Conservation (phyloP, 2,329 filamentous ascomycete genomes). For the Pseudogymnoascus destructans region DNA sequence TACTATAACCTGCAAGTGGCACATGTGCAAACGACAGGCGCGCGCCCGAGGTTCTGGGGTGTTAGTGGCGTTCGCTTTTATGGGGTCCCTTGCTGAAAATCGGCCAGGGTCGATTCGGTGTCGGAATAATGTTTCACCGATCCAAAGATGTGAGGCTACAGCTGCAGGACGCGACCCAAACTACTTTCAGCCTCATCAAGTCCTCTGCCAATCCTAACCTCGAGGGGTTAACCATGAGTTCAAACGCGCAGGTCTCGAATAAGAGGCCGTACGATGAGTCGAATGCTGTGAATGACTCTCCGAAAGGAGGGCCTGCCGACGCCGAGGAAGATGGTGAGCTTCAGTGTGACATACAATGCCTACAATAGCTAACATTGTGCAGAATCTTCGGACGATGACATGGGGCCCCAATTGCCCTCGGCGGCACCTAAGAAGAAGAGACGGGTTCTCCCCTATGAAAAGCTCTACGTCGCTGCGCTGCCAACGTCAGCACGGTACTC, state of each 20-base stretch:
- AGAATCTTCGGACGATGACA: constrained; percentile 72
- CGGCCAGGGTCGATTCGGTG: not conserved
- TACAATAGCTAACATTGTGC: not conserved
- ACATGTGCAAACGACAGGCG: constrained; percentile 7
- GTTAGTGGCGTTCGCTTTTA: not conserved
- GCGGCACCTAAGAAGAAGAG: constrained; percentile 80
- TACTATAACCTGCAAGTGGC: not conserved
- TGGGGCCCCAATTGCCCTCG: constrained; percentile 81
- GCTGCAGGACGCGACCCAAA: not conserved
- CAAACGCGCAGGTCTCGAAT: not conserved
- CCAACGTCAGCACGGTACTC: constrained; percentile 74
- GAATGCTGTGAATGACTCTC: not conserved
- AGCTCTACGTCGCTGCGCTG: constrained; percentile 82
- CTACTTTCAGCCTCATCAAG: constrained; percentile 7
- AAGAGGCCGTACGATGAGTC: constrained; percentile 6
- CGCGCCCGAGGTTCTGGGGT: not conserved
- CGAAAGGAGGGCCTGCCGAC: not conserved
- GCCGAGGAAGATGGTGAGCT: constrained; percentile 1
- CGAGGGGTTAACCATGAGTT: not conserved
- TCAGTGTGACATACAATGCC: not conserved
- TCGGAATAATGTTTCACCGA: not conserved
- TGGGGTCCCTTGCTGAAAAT: not conserved
- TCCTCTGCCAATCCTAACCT: not conserved
- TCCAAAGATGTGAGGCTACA: not conserved
- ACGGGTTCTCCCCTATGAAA: constrained; percentile 82